Base-by-base conservation (phyloP, 345 rosid species). In the Citrus glauca region DNA sequence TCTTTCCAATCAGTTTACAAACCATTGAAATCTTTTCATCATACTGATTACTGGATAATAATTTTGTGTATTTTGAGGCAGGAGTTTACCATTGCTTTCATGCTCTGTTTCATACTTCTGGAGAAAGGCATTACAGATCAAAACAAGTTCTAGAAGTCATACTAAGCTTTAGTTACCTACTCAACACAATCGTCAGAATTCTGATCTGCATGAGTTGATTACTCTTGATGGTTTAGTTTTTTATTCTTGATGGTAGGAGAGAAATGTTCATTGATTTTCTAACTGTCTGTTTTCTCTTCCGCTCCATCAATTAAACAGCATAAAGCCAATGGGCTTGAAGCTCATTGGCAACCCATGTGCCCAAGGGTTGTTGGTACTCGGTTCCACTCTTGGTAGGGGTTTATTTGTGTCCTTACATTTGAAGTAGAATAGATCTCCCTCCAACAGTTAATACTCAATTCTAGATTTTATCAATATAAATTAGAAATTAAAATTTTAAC, bases 11-110 rank as follows among this genome's bases (percentile, higher is more conserved):
- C 35, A 70, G 64, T 75, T 38, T 66, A 32, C n/a, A 22, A 75
- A 11, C 37, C 24, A 50, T 56, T 68, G 70, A 67, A 62, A 60
- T 62, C 50, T 83, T 65, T 37, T 65, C 60, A 30, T 17, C 38
- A 74, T 27, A 24, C 70, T 59, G 63, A 17, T 68, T 71, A 69
- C 70, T 70, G 63, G 28, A 77, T 66, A 73, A 60, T 38, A 25
- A 32, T 45, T 27, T 32, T 65, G 62, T 63, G 28, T 32, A 20
- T 62, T 64, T 71, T 11, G 50, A 74, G 19, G 61, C 59, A 67
- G 55, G 53, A 59, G 17, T 4, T 55, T 45, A 45, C 50, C 17
- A 71, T 66, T 9, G 17, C 11, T 40, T 68, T 40, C 55, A 13
- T 68, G 56, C 32, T 24, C 14, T 4, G 20, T 68, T 40, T 66